Evolutionary conservation across 2,329 filamentous ascomycete species (phyloP).

Genomic region (Magnaporthiopsis rhizophila): DNA sequence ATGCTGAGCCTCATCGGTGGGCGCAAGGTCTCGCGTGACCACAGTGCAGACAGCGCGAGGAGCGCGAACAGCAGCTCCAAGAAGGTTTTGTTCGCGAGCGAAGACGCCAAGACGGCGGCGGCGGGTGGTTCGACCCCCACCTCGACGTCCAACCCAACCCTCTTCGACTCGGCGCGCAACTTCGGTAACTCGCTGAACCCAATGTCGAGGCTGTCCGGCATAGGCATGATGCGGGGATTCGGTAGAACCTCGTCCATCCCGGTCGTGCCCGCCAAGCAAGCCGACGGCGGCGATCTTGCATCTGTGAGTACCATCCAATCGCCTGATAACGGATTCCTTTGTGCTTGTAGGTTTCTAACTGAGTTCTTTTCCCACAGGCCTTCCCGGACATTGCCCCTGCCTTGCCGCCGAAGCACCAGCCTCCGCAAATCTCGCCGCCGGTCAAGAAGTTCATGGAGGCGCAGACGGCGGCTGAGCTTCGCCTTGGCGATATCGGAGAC

Average conservation of each 20-base stretch:
- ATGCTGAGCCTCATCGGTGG: slow-evolving; percentile 66
- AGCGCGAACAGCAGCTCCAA: slow-evolving; percentile 52
- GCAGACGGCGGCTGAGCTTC: slow-evolving; percentile 61
- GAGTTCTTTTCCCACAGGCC: slow-evolving; percentile 29
- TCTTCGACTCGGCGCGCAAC: slow-evolving; percentile 73
- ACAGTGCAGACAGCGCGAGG: slow-evolving; percentile 65
- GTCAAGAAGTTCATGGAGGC: slow-evolving; percentile 67
- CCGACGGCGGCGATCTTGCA: slow-evolving; percentile 48
- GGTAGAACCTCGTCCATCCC: slow-evolving; percentile 45
- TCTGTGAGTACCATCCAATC: slow-evolving; percentile 35
- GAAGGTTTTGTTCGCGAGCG: slow-evolving; percentile 44
- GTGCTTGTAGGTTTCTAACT: not conserved
- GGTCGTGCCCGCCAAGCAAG: slow-evolving; percentile 28
- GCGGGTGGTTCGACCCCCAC: slow-evolving; percentile 16
- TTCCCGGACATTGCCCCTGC: slow-evolving; percentile 52
- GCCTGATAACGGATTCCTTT: not conserved
- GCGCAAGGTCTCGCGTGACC: slow-evolving; percentile 49
- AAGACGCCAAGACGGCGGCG: slow-evolving; percentile 15
- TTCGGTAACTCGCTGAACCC: slow-evolving; percentile 77
- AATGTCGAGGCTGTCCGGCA: slow-evolving; percentile 67
- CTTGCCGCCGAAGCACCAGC: slow-evolving; percentile 39
- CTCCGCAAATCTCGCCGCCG: slow-evolving; percentile 53
- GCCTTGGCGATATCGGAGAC: slow-evolving; percentile 64
- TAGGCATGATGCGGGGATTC: slow-evolving; percentile 68
- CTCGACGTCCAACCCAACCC: slow-evolving; percentile 43